phyloP scores from a whole-genome alignment of 2,329 filamentous ascomycete species.

The Raffaelea arxii region DNA sequence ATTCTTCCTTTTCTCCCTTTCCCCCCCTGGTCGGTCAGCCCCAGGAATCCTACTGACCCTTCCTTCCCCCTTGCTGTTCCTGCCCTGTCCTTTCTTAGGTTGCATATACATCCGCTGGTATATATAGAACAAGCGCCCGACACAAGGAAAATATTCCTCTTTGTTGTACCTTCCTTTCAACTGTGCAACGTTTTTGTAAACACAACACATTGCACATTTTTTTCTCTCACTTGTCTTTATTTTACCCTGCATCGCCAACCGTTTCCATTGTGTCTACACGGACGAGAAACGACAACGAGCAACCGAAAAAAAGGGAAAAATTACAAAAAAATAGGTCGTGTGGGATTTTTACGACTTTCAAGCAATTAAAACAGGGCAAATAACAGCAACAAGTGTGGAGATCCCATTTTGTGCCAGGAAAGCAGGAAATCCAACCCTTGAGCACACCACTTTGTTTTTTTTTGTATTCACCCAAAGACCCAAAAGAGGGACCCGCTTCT shows the following conservation, averaged over 20 bases:
- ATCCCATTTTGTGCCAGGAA: background rate
- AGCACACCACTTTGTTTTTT: background rate
- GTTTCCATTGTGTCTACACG: too few species aligned
- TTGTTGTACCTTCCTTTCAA: background rate
- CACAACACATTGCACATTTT: too few species aligned
- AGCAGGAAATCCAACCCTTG: background rate
- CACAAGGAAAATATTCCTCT: background rate
- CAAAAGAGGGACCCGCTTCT: background rate
- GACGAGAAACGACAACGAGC: too few species aligned
- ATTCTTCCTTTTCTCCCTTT: background rate
- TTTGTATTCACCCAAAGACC: conserved; percentile 4
- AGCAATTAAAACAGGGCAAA: too few species aligned
- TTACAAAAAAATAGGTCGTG: too few species aligned
- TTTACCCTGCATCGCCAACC: too few species aligned
- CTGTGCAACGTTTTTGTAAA: background rate
- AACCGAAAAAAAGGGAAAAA: too few species aligned
- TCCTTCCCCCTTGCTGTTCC: background rate
- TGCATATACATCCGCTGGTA: background rate
- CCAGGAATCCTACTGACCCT: too few species aligned
- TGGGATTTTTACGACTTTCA: too few species aligned
- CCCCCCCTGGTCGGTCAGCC: background rate
- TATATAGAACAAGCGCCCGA: background rate
- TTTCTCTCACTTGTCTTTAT: too few species aligned
- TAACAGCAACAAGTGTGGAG: background rate
- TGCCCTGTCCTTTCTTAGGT: background rate